Conservation (phyloP, 2,329 filamentous ascomycete species). For the Trichoderma endophyticum region DNA sequence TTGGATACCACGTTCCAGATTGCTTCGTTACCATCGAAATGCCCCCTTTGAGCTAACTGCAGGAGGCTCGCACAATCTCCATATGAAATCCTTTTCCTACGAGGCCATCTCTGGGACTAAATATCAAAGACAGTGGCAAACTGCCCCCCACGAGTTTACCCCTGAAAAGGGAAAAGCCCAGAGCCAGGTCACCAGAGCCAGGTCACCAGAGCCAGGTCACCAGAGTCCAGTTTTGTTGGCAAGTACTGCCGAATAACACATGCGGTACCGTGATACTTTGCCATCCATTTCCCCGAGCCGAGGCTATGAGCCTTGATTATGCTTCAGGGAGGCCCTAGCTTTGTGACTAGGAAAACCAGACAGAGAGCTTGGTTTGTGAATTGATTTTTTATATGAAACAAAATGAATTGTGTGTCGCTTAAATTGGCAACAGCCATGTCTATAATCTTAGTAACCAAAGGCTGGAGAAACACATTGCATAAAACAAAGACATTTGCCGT, state of each 20-base stretch:
- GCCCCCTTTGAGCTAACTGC: background rate
- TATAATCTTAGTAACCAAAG: background rate
- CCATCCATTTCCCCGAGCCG: background rate
- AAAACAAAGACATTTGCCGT: background rate
- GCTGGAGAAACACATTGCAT: background rate
- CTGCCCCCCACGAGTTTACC: background rate
- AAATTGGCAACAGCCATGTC: background rate
- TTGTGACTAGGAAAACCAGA: background rate
- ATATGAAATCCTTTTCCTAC: background rate
- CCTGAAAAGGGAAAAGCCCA: background rate
- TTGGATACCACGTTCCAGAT: background rate
- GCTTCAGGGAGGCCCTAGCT: background rate
- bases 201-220: background rate
- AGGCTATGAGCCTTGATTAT: background rate
- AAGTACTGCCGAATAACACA: background rate
- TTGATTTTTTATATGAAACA: background rate
- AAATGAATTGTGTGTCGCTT: background rate
- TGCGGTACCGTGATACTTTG: background rate
- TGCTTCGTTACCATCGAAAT: background rate
- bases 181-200: background rate
- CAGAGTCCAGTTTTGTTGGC: background rate
- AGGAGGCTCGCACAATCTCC: background rate
- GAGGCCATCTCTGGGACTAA: background rate
- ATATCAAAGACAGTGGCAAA: slow-evolving; percentile 1
- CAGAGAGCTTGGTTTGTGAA: background rate